Evolutionary conservation across 805 yeast genomes (phyloP).

Genomic region (Teunomyces barrocoloradensis): DNA sequence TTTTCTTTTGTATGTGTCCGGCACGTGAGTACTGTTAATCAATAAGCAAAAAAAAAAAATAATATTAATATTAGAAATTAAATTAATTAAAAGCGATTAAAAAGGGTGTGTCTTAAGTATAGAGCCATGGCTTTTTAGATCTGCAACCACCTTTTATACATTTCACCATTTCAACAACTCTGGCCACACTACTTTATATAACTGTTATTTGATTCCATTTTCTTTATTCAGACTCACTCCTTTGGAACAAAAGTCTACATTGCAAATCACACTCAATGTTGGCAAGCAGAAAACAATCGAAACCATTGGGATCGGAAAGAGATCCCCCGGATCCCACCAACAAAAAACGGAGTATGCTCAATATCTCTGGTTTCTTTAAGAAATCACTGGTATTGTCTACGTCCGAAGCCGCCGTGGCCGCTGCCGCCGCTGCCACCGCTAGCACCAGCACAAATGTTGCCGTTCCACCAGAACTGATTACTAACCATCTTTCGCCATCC

Average conservation of each 20-base stretch:
- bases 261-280: conserved; percentile 4
- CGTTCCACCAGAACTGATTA: neutral
- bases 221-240: neutral
- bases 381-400: conserved; percentile 4
- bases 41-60: neutral
- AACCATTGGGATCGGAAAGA: conserved; percentile 1
- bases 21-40: neutral
- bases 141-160: neutral
- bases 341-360: conserved; percentile 10
- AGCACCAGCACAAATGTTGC: too few relatives aligned
- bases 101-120: neutral
- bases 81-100: neutral
- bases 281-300: conserved; percentile 8
- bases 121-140: conserved; percentile 1
- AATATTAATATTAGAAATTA: neutral
- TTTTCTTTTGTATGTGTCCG: neutral
- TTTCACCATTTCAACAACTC: neutral
- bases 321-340: neutral
- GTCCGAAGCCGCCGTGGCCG: conserved; percentile 1
- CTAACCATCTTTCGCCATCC: neutral
- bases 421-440: too few relatives aligned
- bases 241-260: neutral
- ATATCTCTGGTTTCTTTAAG: conserved; percentile 11
- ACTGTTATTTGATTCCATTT: neutral
- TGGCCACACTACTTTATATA: neutral